phyloP scores from a whole-genome alignment of 345 rosid genomes.

The Microthlaspi erraticum region DNA sequence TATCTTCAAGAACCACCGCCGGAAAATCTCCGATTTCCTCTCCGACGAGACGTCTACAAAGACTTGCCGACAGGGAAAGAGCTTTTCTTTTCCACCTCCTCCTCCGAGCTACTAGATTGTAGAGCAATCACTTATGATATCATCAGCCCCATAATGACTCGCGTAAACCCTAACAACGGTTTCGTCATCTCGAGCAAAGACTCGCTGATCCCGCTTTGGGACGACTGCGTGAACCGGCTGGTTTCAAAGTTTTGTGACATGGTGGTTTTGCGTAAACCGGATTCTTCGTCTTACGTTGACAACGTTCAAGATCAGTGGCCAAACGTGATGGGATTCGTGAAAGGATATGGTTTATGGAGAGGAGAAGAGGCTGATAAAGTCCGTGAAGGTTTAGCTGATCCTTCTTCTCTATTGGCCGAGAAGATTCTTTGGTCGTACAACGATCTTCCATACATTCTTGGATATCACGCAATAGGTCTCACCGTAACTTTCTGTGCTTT shows the following conservation, averaged over 20 bases:
- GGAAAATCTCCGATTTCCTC: conserved; percentile 77
- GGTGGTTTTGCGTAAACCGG: conserved; percentile 62
- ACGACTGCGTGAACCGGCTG: conserved; percentile 78
- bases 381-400: conserved; percentile 67
- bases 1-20: conserved; percentile 92
- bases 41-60: conserved; percentile 74
- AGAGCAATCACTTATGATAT: conserved; percentile 67
- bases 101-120: conserved; percentile 70
- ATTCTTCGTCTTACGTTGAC: conserved; percentile 27
- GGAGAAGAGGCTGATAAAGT: conserved; percentile 80
- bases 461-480: conserved; percentile 82
- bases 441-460: conserved; percentile 87
- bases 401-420: conserved; percentile 68
- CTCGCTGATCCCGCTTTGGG: conserved; percentile 87
- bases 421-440: conserved; percentile 84
- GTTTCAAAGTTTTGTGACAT: conserved; percentile 83
- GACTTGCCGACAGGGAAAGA: conserved; percentile 92
- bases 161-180: conserved; percentile 55
- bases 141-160: conserved; percentile 60
- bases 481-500: conserved; percentile 81
- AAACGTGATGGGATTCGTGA: conserved; percentile 75
- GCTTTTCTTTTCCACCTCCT: conserved; percentile 66
- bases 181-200: conserved; percentile 65
- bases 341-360: conserved; percentile 87
- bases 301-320: conserved; percentile 88